A percentile compares a stretch with the other conserved stretches of the same genome.
Evolutionary conservation across 1,284 basidiomycete genomes (phyloP).

Genomic region (Heliocybe sulcata): DNA sequence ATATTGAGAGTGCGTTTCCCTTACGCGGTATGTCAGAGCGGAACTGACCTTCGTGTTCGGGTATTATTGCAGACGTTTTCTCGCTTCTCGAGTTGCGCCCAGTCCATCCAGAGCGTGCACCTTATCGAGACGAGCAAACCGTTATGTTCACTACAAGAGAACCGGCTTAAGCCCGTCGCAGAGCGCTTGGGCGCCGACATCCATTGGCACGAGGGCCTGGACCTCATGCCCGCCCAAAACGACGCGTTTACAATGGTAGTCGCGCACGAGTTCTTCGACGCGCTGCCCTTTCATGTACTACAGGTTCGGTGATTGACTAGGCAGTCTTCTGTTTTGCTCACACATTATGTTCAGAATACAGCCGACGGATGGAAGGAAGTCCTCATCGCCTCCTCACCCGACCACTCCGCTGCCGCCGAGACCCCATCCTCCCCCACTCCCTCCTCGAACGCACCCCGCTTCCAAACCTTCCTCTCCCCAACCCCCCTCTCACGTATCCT

Average conservation of each 20-base stretch:
- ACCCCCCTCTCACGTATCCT: slow-evolving; percentile 58
- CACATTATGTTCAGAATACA: slow-evolving; percentile 49
- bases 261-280: slow-evolving; percentile 98
- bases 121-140: slow-evolving; percentile 77
- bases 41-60: too few relatives aligned
- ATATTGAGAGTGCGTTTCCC: slow-evolving; percentile 66
- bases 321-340: not conserved
- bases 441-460: slow-evolving; percentile 20
- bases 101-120: slow-evolving; percentile 48
- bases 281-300: slow-evolving; percentile 87
- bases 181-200: slow-evolving; percentile 30
- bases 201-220: slow-evolving; percentile 72
- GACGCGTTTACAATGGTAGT: slow-evolving; percentile 80
- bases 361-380: slow-evolving; percentile 85
- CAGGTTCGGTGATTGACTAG: slow-evolving; percentile 45
- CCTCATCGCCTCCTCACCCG: slow-evolving; percentile 45
- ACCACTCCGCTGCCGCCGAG: not conserved
- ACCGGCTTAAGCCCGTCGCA: slow-evolving; percentile 35
- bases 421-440: not conserved
- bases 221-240: slow-evolving; percentile 31
- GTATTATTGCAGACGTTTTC: slow-evolving; percentile 42
- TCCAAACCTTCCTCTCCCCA: slow-evolving; percentile 66
- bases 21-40: not conserved
- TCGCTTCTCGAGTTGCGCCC: slow-evolving; percentile 34
- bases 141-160: slow-evolving; percentile 60